These are phyloP conservation scores for Paramecium pentaurelia DNA, from an alignment of 73 alveolate species.

Conservation along the genomic window DNA sequence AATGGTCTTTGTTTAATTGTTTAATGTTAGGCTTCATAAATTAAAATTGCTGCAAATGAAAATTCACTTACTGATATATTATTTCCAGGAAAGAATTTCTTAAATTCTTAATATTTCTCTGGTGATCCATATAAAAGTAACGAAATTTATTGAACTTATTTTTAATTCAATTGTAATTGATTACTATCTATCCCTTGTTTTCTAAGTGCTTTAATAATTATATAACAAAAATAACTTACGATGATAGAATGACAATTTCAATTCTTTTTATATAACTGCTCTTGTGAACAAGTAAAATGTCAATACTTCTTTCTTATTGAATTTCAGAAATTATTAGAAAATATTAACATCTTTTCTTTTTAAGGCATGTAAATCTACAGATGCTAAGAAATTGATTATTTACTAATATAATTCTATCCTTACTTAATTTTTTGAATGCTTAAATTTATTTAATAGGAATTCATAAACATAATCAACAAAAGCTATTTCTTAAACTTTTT, in stretches of 20 bases:
- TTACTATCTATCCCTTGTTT: neutral
- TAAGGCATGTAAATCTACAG: constrained; percentile 1
- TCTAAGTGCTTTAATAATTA: neutral
- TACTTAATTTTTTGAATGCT: neutral
- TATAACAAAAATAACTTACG: neutral
- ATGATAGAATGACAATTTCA: constrained; percentile 14
- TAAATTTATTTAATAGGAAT: neutral
- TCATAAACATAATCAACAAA: constrained; percentile 21
- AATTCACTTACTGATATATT: neutral
- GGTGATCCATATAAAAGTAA: neutral
- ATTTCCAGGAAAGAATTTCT: neutral
- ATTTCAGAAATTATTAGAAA: neutral
- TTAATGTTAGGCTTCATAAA: neutral
- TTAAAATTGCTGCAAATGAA: neutral
- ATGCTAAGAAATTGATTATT: constrained; percentile 10
- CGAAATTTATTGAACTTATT: neutral
- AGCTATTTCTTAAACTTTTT: neutral
- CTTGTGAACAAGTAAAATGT: constrained; percentile 16
- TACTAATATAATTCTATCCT: neutral
- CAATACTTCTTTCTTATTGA: neutral
- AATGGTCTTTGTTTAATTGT: neutral
- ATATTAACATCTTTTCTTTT: neutral
- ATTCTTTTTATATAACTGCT: neutral
- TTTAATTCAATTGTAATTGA: neutral
- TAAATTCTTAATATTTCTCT: neutral